Evolutionary conservation across 2,329 filamentous ascomycete genomes (phyloP), one percentile per base, ranked within the genome.

Genomic region (Aspergillus proliferans): DNA sequence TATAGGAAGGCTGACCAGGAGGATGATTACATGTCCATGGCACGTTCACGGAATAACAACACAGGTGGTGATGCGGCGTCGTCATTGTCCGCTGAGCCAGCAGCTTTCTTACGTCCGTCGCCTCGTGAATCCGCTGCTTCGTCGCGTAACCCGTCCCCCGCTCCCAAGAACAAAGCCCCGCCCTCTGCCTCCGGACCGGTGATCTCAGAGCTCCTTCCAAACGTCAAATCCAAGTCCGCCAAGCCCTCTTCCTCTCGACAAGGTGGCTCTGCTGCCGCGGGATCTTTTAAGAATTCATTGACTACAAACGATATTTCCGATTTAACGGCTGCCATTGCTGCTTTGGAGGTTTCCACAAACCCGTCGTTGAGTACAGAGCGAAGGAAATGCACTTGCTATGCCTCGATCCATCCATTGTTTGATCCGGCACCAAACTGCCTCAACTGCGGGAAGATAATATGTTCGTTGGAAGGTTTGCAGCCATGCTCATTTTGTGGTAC

Each of bases 341-440:
- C 85, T 2, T 80, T 98, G 6, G 93, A 98, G 66, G 80, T 95
- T n/a, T 87, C 87, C 46, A 96, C 91, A 2, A 96, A 96, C 63
- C 89, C 90, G 0, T 81, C 83, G 0, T 71, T 90, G 21, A 70
- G 76, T 36, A 73, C 83, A 6, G 77, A 82, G 45, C 80, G 86
- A n/a, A 83, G 83, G 48, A 73, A 67, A 59, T 98, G 93, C 69
- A 87, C 87, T 59, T 98, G 93, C 67, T 89, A 94, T 62, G 93
- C 88, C 0, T 84, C 87, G 0, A 82, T 88, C 1, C 93, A 98
- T 67, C 88, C 92, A 0, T 79, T 97, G 2, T 85, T 96, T 41
- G 82, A 82, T n/a, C 90, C 92, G 0, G 90, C 91, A 0, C 93
- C 93, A 0, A 98, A 97, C 66, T 98, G 93, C 65, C 73, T 94